These are phyloP conservation scores for Lipomyces orientalis DNA, from an alignment of 805 yeast species.

Conservation along the genomic window DNA sequence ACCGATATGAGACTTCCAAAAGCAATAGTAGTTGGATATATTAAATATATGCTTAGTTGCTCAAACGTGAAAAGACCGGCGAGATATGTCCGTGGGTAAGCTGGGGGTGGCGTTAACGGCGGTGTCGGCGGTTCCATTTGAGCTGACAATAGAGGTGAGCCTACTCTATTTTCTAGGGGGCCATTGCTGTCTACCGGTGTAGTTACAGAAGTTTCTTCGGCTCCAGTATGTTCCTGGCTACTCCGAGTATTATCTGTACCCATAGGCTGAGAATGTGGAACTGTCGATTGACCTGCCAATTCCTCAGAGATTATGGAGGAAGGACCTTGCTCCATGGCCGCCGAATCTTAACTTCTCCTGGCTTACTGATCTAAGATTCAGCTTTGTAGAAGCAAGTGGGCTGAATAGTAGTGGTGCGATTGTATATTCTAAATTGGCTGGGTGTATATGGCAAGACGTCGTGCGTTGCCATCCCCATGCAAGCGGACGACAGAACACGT, in stretches of 20 bases:
- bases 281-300: background rate
- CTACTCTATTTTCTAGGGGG: background rate
- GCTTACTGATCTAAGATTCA: background rate
- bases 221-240: background rate
- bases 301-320: background rate
- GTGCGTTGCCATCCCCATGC: too few relatives aligned
- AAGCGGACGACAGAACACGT: too few relatives aligned
- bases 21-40: conserved; percentile 40
- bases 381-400: too few relatives aligned
- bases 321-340: background rate
- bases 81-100: conserved; percentile 15
- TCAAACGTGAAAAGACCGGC: conserved; percentile 27
- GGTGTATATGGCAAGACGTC: too few relatives aligned
- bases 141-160: background rate
- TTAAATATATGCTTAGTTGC: conserved; percentile 27
- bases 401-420: too few relatives aligned
- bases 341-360: background rate
- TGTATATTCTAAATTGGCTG: too few relatives aligned
- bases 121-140: conserved; percentile 10
- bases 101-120: conserved; percentile 17
- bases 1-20: conserved; percentile 41
- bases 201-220: background rate
- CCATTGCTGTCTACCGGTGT: background rate
- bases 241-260: background rate
- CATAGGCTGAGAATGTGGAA: background rate